Evolutionary conservation across 2,329 filamentous ascomycete species (phyloP), one percentile per base, ranked within the genome.

Genomic region (Trichoderma atroviride): DNA sequence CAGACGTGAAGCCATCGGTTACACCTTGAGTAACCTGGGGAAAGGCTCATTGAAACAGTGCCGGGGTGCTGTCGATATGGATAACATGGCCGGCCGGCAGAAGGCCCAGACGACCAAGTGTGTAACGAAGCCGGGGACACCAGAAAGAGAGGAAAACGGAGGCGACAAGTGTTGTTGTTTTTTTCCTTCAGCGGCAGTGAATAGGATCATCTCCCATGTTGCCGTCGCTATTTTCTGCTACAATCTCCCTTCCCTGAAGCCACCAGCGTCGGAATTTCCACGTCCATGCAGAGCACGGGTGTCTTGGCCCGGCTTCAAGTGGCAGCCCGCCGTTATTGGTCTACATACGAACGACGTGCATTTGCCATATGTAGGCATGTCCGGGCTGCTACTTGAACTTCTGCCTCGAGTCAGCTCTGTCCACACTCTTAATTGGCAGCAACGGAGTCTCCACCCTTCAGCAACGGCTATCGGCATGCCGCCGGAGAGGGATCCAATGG

Each of bases 391-490:
- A 62, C 66, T 63, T 59, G 55, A 37, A 67, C 22, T 53, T n/a
- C 27, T 40, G 19, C 63, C 37, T 60, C 58, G 33, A 62, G 50
- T 62, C 66, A 56, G 57, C 50, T 62, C 27, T 24, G n/a, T 43
- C 9, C 70, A 58, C 66, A 56, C 58, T 74, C 72, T 27, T 43
- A 10, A 61, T 71, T 74, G 70, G 74, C 72, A 72, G 73, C 74
- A 69, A 19, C 37, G 37, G 27, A 70, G 74, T 69, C 72, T 69
- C 69, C 68, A 70, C 71, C 70, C 72, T 74, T 76, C 74, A 75
- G 71, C 73, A 73, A 76, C 76, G 76, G 76, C 69, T 75, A 66
- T 74, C 72, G 76, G 75, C 76, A 76, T 74, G 65, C 76, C 73
- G 73, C 74, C 70, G 73, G 67, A 52, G 71, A 73, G 72, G 61